A percentile compares a stretch with the other conserved stretches of the same genome.
These are phyloP conservation scores for Petunia secreta DNA, from an alignment of 257 asterid species.

Conservation along the genomic window DNA sequence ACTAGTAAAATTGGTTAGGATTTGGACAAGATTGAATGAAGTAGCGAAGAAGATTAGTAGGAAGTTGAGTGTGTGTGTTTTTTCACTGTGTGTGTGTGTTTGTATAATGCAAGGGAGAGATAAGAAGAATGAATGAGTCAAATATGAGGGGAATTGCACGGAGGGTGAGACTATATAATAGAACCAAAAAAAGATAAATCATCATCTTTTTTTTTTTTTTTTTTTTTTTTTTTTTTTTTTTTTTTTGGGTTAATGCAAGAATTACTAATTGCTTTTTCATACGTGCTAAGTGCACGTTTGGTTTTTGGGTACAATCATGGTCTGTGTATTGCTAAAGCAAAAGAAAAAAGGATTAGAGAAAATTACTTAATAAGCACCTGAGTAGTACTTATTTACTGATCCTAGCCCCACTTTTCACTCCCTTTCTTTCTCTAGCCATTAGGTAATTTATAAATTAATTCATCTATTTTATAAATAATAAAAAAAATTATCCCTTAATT, in stretches of 20 bases:
- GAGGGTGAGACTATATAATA: slow-evolving; percentile 35
- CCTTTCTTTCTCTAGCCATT: no score
- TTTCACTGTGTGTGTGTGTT: not conserved
- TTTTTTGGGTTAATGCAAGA: not conserved
- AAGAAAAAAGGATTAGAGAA: no score
- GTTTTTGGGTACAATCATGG: slow-evolving; percentile 14
- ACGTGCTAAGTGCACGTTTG: slow-evolving; percentile 31
- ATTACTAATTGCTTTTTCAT: slow-evolving; percentile 19
- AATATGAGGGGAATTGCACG: slow-evolving; percentile 49
- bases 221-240: not conserved
- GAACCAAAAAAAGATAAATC: not conserved
- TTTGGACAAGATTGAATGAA: slow-evolving; percentile 15
- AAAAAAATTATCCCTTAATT: no score
- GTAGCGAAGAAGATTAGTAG: not conserved
- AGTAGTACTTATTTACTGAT: no score
- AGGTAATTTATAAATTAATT: no score
- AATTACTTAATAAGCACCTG: no score
- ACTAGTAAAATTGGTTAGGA: slow-evolving; percentile 18
- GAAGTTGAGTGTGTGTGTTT: not conserved
- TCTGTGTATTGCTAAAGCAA: not conserved
- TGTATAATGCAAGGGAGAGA: slow-evolving; percentile 12
- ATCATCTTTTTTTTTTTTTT: not conserved
- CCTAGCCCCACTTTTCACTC: no score
- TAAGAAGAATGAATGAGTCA: slow-evolving; percentile 32
- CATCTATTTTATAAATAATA: no score